A percentile compares a stretch with the other conserved stretches of the same genome.
These are phyloP conservation scores for Phytophthora kernoviae DNA, from an alignment of 352 stramenopile species.

Conservation along the genomic window DNA sequence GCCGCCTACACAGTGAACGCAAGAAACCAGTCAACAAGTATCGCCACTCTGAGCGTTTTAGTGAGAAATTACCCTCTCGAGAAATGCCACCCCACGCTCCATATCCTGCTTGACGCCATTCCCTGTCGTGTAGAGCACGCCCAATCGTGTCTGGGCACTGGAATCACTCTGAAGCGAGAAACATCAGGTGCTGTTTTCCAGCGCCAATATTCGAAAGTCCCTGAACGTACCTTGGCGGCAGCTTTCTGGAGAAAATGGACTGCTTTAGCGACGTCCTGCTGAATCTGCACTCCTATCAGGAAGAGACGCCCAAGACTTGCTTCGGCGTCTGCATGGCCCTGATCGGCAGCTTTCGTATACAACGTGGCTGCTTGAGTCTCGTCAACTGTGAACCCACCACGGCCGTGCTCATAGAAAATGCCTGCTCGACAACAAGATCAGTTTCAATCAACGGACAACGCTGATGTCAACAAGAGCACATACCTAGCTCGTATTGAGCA, in stretches of 20 bases:
- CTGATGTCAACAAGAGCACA: neutral
- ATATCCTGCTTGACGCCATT: constrained; percentile 60
- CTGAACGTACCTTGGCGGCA: constrained; percentile 39
- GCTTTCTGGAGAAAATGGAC: constrained; percentile 75
- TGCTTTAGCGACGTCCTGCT: constrained; percentile 48
- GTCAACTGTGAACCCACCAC: constrained; percentile 15
- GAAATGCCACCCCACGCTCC: constrained; percentile 57
- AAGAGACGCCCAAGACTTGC: constrained; percentile 55
- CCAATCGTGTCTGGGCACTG: constrained; percentile 53
- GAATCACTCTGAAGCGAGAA: constrained; percentile 36
- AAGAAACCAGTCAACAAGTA: neutral
- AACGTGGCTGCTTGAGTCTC: constrained; percentile 39
- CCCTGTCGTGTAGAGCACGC: constrained; percentile 47
- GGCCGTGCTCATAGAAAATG: constrained; percentile 41
- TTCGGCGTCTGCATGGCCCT: constrained; percentile 52
- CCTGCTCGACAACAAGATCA: no score
- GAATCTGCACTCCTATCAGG: constrained; percentile 26
- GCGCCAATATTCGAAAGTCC: neutral
- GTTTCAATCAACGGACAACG: neutral
- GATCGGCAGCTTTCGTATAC: constrained; percentile 63
- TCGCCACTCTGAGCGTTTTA: neutral
- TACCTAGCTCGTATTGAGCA: constrained; percentile 63
- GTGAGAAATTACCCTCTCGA: constrained; percentile 47
- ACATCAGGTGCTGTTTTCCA: neutral
- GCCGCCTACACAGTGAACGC: constrained; percentile 30